A percentile compares a stretch with the other conserved stretches of the same genome.
Conservation (phyloP, 78 protist species). For the Pigoraptor vietnamica region DNA sequence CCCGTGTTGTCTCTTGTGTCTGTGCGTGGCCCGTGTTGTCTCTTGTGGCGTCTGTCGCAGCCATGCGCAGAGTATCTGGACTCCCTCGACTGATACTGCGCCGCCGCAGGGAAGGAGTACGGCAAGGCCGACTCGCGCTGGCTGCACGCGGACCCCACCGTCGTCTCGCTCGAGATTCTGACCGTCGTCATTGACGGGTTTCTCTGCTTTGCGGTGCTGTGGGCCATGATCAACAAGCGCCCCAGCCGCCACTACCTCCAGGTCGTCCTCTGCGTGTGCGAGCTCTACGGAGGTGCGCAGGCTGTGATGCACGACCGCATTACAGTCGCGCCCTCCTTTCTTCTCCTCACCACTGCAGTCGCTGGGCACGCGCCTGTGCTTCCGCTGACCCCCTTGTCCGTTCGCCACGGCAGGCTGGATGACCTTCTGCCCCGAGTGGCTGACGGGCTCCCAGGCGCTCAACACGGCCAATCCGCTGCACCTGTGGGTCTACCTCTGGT, state of each 20-base stretch:
- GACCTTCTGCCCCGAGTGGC: constrained; percentile 11
- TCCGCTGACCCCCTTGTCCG: background rate
- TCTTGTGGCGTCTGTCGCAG: too few species aligned
- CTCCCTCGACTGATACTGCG: too few species aligned
- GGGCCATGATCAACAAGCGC: background rate
- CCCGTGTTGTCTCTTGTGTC: too few species aligned
- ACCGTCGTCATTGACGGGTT: too few species aligned
- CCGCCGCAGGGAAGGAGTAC: background rate
- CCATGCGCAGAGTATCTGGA: too few species aligned
- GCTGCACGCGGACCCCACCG: background rate
- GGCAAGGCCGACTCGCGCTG: constrained; percentile 7
- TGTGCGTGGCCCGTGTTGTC: too few species aligned
- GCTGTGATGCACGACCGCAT: too few species aligned
- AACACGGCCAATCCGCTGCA: background rate
- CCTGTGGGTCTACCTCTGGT: background rate
- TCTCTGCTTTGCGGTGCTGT: background rate
- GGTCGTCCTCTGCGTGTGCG: constrained; percentile 8
- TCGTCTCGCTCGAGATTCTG: too few species aligned
- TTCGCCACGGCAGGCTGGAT: background rate
- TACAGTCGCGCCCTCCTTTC: too few species aligned
- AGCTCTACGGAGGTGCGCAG: constrained; percentile 15
- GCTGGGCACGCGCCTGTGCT: too few species aligned
- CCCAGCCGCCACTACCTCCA: background rate
- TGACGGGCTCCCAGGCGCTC: background rate
- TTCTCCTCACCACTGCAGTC: too few species aligned